phyloP scores from a whole-genome alignment of 2,329 filamentous ascomycete species.

The Dothidotthia symphoricarpi region DNA sequence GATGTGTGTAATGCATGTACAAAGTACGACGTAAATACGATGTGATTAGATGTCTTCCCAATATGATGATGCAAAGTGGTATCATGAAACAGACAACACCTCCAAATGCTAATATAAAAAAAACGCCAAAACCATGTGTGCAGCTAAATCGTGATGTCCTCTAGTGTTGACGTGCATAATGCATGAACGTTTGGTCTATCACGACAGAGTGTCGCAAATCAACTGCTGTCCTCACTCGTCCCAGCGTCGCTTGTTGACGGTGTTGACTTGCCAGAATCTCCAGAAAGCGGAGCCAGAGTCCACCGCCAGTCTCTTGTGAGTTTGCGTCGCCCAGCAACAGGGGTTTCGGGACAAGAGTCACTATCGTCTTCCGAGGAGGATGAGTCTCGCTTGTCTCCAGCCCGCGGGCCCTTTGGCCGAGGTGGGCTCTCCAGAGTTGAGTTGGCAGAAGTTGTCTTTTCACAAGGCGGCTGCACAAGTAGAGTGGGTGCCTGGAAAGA shows the following conservation, averaged over 20 bases:
- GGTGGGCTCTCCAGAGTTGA: slow-evolving; percentile 28
- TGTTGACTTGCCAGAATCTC: slow-evolving; percentile 19
- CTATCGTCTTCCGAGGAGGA: slow-evolving; percentile 49
- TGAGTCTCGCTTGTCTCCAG: slow-evolving; percentile 48
- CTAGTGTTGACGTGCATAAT: slow-evolving; percentile 2
- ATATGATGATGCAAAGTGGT: slow-evolving; percentile 19
- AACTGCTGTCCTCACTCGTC: slow-evolving; percentile 33
- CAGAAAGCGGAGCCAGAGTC: slow-evolving; percentile 52
- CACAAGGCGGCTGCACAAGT: slow-evolving; percentile 9
- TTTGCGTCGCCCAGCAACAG: slow-evolving; percentile 54
- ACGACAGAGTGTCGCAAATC: slow-evolving; percentile 6
- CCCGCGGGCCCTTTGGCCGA: slow-evolving; percentile 25
- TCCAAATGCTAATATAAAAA: slow-evolving; percentile 23
- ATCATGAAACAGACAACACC: slow-evolving; percentile 31
- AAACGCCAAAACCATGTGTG: slow-evolving; percentile 18
- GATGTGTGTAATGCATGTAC: background rate
- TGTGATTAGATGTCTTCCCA: slow-evolving; percentile 8
- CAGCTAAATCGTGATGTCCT: background rate
- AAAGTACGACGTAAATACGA: slow-evolving; percentile 1
- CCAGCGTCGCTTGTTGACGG: slow-evolving; percentile 23
- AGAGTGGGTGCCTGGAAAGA: slow-evolving; percentile 17
- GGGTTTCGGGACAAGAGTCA: slow-evolving; percentile 53
- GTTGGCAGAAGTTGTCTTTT: slow-evolving; percentile 9
- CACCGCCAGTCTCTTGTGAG: slow-evolving; percentile 57
- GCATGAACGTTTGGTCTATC: background rate